A percentile compares a stretch with the other conserved stretches of the same genome.
These are phyloP conservation scores for Mortierella sp. DNA, from an alignment of 371 early-diverging fungal species.

Conservation along the genomic window DNA sequence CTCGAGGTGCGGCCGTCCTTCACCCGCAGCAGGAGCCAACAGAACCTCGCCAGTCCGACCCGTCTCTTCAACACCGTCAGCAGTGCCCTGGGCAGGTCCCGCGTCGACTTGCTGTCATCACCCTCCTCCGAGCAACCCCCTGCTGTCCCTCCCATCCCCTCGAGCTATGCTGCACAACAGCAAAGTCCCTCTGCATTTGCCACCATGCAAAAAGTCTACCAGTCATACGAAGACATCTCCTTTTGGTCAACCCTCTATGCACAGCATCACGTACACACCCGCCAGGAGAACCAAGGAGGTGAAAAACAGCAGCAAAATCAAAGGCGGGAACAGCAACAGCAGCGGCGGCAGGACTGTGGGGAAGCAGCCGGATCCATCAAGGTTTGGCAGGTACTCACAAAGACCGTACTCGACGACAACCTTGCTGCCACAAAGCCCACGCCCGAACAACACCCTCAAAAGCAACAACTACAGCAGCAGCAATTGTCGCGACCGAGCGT, in stretches of 20 bases:
- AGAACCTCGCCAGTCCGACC: constrained; percentile 21
- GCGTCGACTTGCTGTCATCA: constrained; percentile 3
- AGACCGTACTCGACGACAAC: constrained; percentile 18
- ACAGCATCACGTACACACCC: constrained; percentile 33
- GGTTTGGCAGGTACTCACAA: constrained; percentile 46
- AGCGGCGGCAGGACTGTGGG: not conserved
- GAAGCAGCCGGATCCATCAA: constrained; percentile 25
- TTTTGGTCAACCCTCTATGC: constrained; percentile 43
- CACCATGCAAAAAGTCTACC: constrained; percentile 26
- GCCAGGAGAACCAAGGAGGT: constrained; percentile 20
- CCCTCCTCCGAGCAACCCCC: not conserved
- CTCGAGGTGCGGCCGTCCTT: constrained; percentile 28
- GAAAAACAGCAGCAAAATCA: not conserved
- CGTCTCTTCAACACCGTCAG: constrained; percentile 19
- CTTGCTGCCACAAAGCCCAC: not conserved
- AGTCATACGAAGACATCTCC: constrained; percentile 26
- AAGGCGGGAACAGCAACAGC: not conserved
- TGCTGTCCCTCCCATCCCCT: constrained; percentile 12
- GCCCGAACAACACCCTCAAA: not conserved
- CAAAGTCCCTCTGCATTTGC: constrained; percentile 20
- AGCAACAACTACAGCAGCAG: not conserved
- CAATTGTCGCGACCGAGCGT: not conserved
- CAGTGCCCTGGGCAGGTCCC: not conserved
- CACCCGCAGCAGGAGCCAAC: constrained; percentile 34
- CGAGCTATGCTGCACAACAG: not conserved